Base-by-base conservation (phyloP, 129 eudicot genomes). In the Ambrosia artemisiifolia region DNA sequence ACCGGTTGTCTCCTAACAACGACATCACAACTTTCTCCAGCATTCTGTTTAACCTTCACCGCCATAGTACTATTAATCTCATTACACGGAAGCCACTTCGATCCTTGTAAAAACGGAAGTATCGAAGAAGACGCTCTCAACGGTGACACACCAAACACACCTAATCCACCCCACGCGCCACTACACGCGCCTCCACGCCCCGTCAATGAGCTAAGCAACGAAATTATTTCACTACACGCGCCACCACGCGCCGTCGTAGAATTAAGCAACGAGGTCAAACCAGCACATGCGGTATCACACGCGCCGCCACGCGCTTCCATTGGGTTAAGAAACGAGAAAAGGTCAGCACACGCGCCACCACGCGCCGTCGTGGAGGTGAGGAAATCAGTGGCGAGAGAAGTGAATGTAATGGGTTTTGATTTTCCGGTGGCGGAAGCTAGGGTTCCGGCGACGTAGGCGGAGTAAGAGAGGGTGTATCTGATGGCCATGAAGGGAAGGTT, bases 41-140 rank as follows among this genome's bases (percentile, higher is more conserved):
- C 24, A 49, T 10, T 43, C 65, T 34, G 46, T 18, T 7, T 9
- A 71, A 65, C 28, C 24, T 68, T 69, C 63, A 43, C 56, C 56
- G 64, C 17, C 34, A 19, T 57, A 2, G 74, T 16, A 61, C 74
- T 62, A 24, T 57, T 48, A 18, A 82, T 84, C 77, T 85, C 90
- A 49, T 82, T 87, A 64, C 96, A 86, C 7, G 96, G 96, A 35
- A 89, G 66, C 96, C 95, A 89, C 74, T 89, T 87, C 13, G 92
- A 89, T 3, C 88, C 95, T 3, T 83, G 90, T 14, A 87, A 55
- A 51, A 89, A 83, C n/a, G 92, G 87, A 44, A 89, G 6, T 12
- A 83, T 63, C 2, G 88, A 69, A 11, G 95, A 71, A 12, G 87
- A 77, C 78, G 44, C 11, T 40, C 81, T 84, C 13, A 88, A 20